Evolutionary conservation across 371 early-diverging fungal species (phyloP), one percentile per base, ranked within the genome.

Genomic region (Aphelidium insulamus): DNA sequence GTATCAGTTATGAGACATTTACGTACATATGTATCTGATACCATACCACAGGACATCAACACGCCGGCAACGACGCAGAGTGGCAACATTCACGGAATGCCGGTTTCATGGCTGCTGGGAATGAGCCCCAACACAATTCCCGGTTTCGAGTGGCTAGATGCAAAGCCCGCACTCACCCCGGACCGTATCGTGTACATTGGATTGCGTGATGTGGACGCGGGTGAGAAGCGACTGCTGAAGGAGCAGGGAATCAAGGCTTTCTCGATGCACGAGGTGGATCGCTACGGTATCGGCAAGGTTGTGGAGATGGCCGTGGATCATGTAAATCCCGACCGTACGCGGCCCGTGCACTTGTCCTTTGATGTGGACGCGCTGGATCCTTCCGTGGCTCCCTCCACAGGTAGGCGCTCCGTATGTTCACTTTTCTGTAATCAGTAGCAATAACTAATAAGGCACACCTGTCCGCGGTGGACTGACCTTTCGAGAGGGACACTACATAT

Each of bases 331-430:
- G 62, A 77, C 37, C 54, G 69, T 21, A 60, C 74, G 27, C 57
- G 59, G 23, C 92, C 95, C 20, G 77, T 91, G 43, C 91, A 88
- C 49, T 55, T 90, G 30, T 72, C 72, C 47, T 90, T 81, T 43
- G 95, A 94, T 48, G 90, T 94, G 11, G 95, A 94, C 55, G 94
- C 81, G 6, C 57, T 92, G 18, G 91, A 92, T 50, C 91, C 94
- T 14, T 58, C 73, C 3, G 84, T 87, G 14, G 90, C 87, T 9
- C 91, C 91, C 19, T 72, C 83, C 18, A 92, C 90, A 1, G 90
- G 77, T 59, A 54, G 41, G 41, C 19, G n/a, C 24, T 10, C 36
- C 4, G 12, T 21, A 21, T 17, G 29, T 15, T 20, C 12, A 26
- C 16, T 30, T 11, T 20, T 40, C 28, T 30, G 4, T 21, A 25